phyloP scores from a whole-genome alignment of 371 early-diverging fungal genomes.

The Mortierella sp. region DNA sequence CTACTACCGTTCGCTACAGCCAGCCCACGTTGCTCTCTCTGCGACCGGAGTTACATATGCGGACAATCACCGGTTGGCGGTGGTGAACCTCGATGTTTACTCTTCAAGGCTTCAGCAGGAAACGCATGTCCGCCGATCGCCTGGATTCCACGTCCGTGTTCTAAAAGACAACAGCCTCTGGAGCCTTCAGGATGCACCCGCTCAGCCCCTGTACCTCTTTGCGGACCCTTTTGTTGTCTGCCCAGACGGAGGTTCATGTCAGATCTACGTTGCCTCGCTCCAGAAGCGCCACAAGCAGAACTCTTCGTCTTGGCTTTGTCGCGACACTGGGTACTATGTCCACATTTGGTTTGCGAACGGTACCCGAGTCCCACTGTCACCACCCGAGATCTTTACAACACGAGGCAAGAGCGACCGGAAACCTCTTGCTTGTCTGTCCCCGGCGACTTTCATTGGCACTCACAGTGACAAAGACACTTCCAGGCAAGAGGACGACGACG shows the following conservation, averaged over 20 bases:
- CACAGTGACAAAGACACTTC: neutral
- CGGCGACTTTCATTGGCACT: neutral
- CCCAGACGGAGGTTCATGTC: conserved; percentile 20
- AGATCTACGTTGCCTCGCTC: conserved; percentile 13
- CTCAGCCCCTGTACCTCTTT: conserved; percentile 17
- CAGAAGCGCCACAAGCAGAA: neutral
- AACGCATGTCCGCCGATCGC: conserved; percentile 12
- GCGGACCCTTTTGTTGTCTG: conserved; percentile 29
- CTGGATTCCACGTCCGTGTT: conserved; percentile 37
- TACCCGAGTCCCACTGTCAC: conserved; percentile 29
- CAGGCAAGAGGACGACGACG: neutral
- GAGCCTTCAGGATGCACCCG: conserved; percentile 35
- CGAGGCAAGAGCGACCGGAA: conserved; percentile 2
- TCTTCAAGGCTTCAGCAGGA: conserved; percentile 21
- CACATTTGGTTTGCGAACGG: conserved; percentile 56
- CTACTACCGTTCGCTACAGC: conserved; percentile 1
- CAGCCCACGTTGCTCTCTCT: conserved; percentile 28
- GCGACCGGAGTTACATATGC: conserved; percentile 16
- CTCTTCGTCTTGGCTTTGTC: conserved; percentile 25
- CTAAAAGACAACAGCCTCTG: conserved; percentile 21
- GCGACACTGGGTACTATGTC: conserved; percentile 25
- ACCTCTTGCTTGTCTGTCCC: conserved; percentile 9
- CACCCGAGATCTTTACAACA: conserved; percentile 37
- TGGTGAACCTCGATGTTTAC: conserved; percentile 23
- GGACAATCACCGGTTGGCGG: conserved; percentile 16